Conservation (phyloP, 1,139 yeast species). For the Suhomyces terraborum region DNA sequence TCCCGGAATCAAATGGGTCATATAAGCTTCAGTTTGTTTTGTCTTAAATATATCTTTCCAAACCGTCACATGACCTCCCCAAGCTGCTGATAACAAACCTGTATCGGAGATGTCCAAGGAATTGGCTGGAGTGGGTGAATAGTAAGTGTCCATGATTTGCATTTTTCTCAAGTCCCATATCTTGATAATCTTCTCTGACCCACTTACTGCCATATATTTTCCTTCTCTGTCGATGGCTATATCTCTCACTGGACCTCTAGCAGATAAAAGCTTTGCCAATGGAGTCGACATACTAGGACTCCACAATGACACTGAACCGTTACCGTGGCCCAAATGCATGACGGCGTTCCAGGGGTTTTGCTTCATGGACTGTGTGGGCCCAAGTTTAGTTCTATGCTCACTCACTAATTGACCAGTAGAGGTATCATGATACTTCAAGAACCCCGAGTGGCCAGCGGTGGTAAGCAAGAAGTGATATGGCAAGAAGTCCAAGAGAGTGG, state of each 20-base stretch:
- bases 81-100: slow-evolving; percentile 82
- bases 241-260: slow-evolving; percentile 86
- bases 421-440: slow-evolving; percentile 89
- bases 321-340: slow-evolving; percentile 88
- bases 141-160: slow-evolving; percentile 70
- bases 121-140: slow-evolving; percentile 84
- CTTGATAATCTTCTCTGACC: slow-evolving; percentile 81
- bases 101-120: slow-evolving; percentile 82
- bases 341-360: slow-evolving; percentile 97
- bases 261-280: slow-evolving; percentile 74
- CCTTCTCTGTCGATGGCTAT: slow-evolving; percentile 92
- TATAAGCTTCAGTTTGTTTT: slow-evolving; percentile 77
- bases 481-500: slow-evolving; percentile 77
- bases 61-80: slow-evolving; percentile 92
- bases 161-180: slow-evolving; percentile 93
- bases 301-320: slow-evolving; percentile 94
- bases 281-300: slow-evolving; percentile 89
- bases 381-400: slow-evolving; percentile 83
- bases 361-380: slow-evolving; percentile 85
- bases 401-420: slow-evolving; percentile 87
- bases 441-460: slow-evolving; percentile 88
- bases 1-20: slow-evolving; percentile 86
- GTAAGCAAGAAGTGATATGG: slow-evolving; percentile 90
- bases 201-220: slow-evolving; percentile 89
- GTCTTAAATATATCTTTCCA: slow-evolving; percentile 76